A percentile compares a stretch with the other conserved stretches of the same genome.
Evolutionary conservation across 176 grass and related monocot genomes (phyloP).

Genomic region (Cocos nucifera): DNA sequence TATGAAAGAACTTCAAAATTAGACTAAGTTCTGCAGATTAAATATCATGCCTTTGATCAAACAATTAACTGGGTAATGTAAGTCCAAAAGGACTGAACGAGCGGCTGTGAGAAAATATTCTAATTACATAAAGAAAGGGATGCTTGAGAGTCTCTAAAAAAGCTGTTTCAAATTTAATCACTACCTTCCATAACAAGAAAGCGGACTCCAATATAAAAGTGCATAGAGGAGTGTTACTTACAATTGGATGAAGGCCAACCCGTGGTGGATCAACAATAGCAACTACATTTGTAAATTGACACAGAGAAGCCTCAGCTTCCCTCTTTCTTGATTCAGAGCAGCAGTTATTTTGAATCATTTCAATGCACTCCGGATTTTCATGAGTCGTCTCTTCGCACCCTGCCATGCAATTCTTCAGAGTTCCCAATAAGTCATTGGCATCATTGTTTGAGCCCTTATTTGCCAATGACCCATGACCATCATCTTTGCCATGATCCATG

Average conservation of each 20-base stretch:
- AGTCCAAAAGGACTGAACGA: no score
- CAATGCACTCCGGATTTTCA: slow-evolving; percentile 8
- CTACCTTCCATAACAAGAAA: no score
- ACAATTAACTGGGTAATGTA: no score
- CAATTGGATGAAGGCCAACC: slow-evolving; percentile 82
- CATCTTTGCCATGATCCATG: slow-evolving; percentile 13
- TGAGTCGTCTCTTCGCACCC: background rate
- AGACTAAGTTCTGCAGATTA: no score
- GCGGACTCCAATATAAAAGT: slow-evolving; percentile 1
- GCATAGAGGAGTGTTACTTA: slow-evolving; percentile 37
- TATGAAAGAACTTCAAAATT: no score
- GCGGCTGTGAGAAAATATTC: no score
- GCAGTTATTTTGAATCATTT: slow-evolving; percentile 9
- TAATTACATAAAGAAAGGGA: no score
- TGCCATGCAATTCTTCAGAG: background rate
- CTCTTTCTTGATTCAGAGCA: slow-evolving; percentile 10
- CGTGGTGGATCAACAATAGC: slow-evolving; percentile 95
- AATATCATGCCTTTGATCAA: no score
- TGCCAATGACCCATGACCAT: slow-evolving; percentile 10
- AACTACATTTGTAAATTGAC: slow-evolving; percentile 66
- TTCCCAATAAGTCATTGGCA: background rate
- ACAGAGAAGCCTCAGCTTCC: slow-evolving; percentile 16
- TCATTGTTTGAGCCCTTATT: slow-evolving; percentile 13
- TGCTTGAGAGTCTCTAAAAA: no score
- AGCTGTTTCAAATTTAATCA: no score